Percentiles rank a stretch among this genome's conserved stretches.
Evolutionary conservation across 2,329 filamentous ascomycete genomes (phyloP).

Genomic region (Sordariomycetes sp.): DNA sequence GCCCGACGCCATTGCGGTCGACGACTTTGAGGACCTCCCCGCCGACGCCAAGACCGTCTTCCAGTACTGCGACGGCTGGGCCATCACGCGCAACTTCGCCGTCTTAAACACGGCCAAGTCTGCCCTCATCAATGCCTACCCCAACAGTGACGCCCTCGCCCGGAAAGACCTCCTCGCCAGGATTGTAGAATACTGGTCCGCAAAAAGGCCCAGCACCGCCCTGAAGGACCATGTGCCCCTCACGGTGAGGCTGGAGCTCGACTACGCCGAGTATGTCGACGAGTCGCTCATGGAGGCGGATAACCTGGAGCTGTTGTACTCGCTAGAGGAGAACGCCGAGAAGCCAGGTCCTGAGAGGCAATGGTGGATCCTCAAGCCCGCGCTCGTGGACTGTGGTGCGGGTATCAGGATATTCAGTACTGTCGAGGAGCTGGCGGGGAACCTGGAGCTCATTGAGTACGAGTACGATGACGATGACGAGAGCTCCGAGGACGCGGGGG

Average conservation of each 20-base stretch:
- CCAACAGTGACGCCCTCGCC: constrained; percentile 22
- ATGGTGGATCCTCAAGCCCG: constrained; percentile 26
- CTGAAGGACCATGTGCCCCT: constrained; percentile 16
- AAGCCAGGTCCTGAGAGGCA: constrained; percentile 15
- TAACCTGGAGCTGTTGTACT: constrained; percentile 18
- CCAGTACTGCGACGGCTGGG: constrained; percentile 21
- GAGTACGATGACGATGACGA: constrained; percentile 15
- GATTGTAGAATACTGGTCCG: constrained; percentile 21
- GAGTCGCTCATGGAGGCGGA: constrained; percentile 21
- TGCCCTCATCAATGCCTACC: constrained; percentile 22
- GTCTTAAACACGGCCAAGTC: constrained; percentile 14
- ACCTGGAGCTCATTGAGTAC: constrained; percentile 20
- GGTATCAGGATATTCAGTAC: constrained; percentile 25
- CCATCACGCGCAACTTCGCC: constrained; percentile 18
- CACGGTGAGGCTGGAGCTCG: constrained; percentile 19
- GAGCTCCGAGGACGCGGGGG: constrained; percentile 2
- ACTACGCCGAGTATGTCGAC: constrained; percentile 24
- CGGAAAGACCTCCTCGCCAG: constrained; percentile 21
- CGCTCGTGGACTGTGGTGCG: constrained; percentile 23
- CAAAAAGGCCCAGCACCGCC: constrained; percentile 18
- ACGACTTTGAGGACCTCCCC: constrained; percentile 15
- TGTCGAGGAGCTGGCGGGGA: constrained; percentile 17
- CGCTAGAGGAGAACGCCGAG: constrained; percentile 18
- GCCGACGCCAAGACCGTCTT: constrained; percentile 11
- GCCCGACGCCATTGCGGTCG: constrained; percentile 14